phyloP scores from a whole-genome alignment of 768 basidiomycete species.

The Neoboletus subvelutipes region DNA sequence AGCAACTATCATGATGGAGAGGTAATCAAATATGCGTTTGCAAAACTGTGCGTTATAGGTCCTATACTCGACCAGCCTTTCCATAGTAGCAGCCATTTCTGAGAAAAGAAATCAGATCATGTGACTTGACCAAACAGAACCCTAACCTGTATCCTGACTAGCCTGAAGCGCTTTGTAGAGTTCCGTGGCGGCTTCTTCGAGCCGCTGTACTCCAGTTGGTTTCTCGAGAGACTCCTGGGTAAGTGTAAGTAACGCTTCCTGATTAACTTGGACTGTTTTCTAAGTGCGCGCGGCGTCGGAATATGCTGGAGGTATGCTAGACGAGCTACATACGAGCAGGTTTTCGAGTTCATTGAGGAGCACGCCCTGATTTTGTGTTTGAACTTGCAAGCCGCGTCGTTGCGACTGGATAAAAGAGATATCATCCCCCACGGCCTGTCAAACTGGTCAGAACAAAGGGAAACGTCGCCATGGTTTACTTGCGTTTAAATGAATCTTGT shows the following conservation, averaged over 20 bases:
- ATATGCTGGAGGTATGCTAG: not conserved
- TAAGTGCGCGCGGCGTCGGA: constrained; percentile 30
- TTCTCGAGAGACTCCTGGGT: constrained; percentile 91
- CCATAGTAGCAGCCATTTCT: constrained; percentile 99
- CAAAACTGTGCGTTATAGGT: constrained; percentile 92
- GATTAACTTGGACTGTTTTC: constrained; percentile 95
- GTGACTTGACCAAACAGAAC: not conserved
- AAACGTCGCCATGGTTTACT: constrained; percentile 28
- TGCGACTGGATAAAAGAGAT: constrained; percentile 96
- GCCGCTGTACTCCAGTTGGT: constrained; percentile 63
- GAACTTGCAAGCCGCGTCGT: constrained; percentile 94
- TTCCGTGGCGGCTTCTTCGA: constrained; percentile 82
- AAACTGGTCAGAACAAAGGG: constrained; percentile 12
- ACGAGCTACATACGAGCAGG: constrained; percentile 58
- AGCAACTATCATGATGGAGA: constrained; percentile 88
- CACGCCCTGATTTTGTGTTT: constrained; percentile 91
- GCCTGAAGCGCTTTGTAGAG: constrained; percentile 96
- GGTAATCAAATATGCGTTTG: constrained; percentile 85
- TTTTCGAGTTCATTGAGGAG: constrained; percentile 85
- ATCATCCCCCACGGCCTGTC: constrained; percentile 89
- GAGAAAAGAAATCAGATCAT: constrained; percentile 7
- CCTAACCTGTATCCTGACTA: constrained; percentile 78
- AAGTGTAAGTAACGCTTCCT: constrained; percentile 67
- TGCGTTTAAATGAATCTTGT: constrained; percentile 96
- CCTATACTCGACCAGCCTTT: constrained; percentile 85